Evolutionary conservation across 805 yeast species (phyloP).

Genomic region (Metschnikowia chrysomelidarum): DNA sequence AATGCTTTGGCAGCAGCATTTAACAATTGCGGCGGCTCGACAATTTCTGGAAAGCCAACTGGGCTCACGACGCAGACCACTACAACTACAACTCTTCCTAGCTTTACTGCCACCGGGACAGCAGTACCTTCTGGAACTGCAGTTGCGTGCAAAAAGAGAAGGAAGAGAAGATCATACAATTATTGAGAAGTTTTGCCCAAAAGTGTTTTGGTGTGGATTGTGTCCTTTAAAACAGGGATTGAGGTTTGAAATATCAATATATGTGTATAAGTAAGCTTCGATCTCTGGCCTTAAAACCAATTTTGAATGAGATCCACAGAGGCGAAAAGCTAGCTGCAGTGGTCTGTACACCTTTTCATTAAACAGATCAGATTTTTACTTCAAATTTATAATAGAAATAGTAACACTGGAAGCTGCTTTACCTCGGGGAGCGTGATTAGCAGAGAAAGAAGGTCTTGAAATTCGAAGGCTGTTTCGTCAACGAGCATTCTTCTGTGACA

Average conservation of each 20-base stretch:
- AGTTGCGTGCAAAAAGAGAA: conserved; percentile 21
- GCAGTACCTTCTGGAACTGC: conserved; percentile 19
- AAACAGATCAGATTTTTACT: no score
- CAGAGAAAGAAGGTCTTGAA: no score
- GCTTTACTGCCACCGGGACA: conserved; percentile 21
- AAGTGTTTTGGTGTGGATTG: neutral
- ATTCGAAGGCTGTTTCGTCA: no score
- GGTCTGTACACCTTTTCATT: no score
- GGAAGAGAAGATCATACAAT: conserved; percentile 29
- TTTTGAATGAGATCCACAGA: no score
- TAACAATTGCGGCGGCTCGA: conserved; percentile 34
- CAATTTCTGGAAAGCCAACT: conserved; percentile 23
- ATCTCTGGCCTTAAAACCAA: neutral
- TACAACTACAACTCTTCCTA: conserved; percentile 25
- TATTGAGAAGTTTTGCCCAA: conserved; percentile 12
- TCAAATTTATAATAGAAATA: no score
- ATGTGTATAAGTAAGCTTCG: neutral
- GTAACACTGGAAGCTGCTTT: no score
- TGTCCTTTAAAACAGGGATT: neutral
- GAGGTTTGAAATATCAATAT: neutral
- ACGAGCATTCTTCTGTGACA: no score
- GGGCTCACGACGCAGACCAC: conserved; percentile 22
- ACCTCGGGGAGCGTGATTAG: no score
- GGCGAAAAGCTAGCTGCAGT: no score
- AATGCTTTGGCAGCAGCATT: conserved; percentile 44